Evolutionary conservation across 768 basidiomycete genomes (phyloP), one percentile per base, ranked within the genome.

Genomic region (Leucosporidium yakuticum): DNA sequence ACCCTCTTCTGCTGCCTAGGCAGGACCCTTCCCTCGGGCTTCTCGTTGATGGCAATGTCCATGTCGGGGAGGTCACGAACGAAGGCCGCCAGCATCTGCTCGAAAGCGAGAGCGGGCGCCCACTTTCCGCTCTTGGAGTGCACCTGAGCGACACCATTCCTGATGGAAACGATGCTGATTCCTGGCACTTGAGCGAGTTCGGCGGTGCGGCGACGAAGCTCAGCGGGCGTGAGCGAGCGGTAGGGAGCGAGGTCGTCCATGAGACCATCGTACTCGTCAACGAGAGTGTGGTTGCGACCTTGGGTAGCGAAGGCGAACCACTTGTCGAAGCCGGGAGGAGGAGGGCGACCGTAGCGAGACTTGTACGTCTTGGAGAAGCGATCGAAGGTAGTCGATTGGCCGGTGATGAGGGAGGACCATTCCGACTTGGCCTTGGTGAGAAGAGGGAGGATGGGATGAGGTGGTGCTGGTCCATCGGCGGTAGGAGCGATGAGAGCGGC

Each of bases 11-110:
- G 67, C 50, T 62, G 55, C 48, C 60, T 63, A 15, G 76, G 76
- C 50, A 99, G 82, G 12, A 99, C 86, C 21, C 96, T 87, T 17
- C 95, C 91, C 80, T 98, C 96, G 0, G 93, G 89, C 80, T 88
- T 89, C 29, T 89, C 86, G 74, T 97, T 98, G 79, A 99, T 86
- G 0, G 96, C 86, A 71, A 99, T 87, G 74, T 96, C 89, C 87
- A 99, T 87, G 80, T 98, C 87, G 19, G 95, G 94, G 6, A 98
- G 83, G 86, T 92, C 76, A 2, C 55, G 48, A 29, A 75, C 64
- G 67, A 60, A 64, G 34, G 63, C 63, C 15, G 27, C 64, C 31
- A 76, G 69, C 76, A 76, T 76, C 66, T 75, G 69, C 67, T 76
- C 69, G 65, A 76, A 70, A 53, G 76, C 76, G 11, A 70, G 50